A percentile compares a stretch with the other conserved stretches of the same genome.
These are phyloP conservation scores for Botrytis aclada DNA, from an alignment of 2,329 filamentous ascomycete genomes.

Conservation along the genomic window DNA sequence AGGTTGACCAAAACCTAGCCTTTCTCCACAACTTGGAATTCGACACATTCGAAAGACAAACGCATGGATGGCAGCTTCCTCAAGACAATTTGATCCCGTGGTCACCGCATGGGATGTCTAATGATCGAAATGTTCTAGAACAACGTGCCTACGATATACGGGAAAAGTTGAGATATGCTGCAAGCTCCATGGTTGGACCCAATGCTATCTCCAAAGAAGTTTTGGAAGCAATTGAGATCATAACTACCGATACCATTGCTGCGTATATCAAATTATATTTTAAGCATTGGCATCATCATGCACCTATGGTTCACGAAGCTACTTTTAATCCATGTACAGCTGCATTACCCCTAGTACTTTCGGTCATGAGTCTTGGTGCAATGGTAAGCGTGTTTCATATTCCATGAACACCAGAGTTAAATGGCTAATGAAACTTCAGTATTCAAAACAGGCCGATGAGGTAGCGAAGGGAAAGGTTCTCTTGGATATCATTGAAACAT, in stretches of 20 bases:
- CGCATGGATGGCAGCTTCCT: constrained; percentile 31
- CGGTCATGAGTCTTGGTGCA: constrained; percentile 35
- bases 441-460: constrained; percentile 30
- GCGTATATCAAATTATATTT: constrained; percentile 36
- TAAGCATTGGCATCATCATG: constrained; percentile 37
- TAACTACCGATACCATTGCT: constrained; percentile 32
- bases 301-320: constrained; percentile 35
- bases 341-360: constrained; percentile 34
- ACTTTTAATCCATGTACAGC: constrained; percentile 35
- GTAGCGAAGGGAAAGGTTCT: constrained; percentile 29
- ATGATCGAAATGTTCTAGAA: constrained; percentile 30
- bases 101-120: constrained; percentile 24
- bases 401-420: constrained; percentile 6
- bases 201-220: constrained; percentile 29
- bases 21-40: constrained; percentile 34
- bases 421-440: constrained; percentile 24
- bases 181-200: constrained; percentile 26
- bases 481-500: constrained; percentile 33
- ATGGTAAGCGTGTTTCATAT: constrained; percentile 29
- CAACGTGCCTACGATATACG: constrained; percentile 33
- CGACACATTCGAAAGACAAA: constrained; percentile 31
- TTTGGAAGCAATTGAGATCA: constrained; percentile 32
- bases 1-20: constrained; percentile 23
- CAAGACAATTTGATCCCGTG: constrained; percentile 29
- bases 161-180: constrained; percentile 33